These are phyloP conservation scores for Kazachstania sp. DNA, from an alignment of 1,139 yeast genomes.

Conservation along the genomic window DNA sequence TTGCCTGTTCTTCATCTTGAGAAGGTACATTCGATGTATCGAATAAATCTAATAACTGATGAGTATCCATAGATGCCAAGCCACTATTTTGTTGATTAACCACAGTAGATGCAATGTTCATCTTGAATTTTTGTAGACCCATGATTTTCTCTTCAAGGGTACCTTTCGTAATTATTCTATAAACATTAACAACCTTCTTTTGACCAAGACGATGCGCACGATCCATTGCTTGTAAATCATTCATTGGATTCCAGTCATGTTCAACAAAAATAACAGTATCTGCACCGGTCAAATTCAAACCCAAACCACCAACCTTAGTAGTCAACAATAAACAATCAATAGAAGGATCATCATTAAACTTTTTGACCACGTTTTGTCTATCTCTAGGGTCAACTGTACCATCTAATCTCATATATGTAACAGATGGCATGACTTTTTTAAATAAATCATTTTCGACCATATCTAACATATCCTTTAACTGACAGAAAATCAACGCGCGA, in stretches of 20 bases:
- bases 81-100: slow-evolving; percentile 97
- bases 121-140: slow-evolving; percentile 96
- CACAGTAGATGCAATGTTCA: slow-evolving; percentile 93
- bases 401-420: slow-evolving; percentile 89
- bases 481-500: slow-evolving; percentile 92
- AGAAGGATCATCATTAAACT: slow-evolving; percentile 93
- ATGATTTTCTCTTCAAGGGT: slow-evolving; percentile 95
- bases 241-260: slow-evolving; percentile 99
- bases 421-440: slow-evolving; percentile 77
- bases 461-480: slow-evolving; percentile 94
- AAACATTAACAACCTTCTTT: slow-evolving; percentile 92
- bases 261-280: slow-evolving; percentile 98
- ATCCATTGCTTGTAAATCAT: slow-evolving; percentile 98
- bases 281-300: slow-evolving; percentile 94
- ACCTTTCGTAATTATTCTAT: slow-evolving; percentile 81
- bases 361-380: slow-evolving; percentile 83
- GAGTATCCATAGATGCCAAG: slow-evolving; percentile 91
- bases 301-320: slow-evolving; percentile 97
- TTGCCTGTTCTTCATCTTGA: slow-evolving; percentile 30
- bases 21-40: slow-evolving; percentile 44
- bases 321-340: slow-evolving; percentile 87
- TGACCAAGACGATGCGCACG: slow-evolving; percentile 98
- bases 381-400: slow-evolving; percentile 92
- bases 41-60: slow-evolving; percentile 83
- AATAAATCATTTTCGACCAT: slow-evolving; percentile 88